Conservation (phyloP, 176 grass and related monocot species). For the Avena insularis region DNA sequence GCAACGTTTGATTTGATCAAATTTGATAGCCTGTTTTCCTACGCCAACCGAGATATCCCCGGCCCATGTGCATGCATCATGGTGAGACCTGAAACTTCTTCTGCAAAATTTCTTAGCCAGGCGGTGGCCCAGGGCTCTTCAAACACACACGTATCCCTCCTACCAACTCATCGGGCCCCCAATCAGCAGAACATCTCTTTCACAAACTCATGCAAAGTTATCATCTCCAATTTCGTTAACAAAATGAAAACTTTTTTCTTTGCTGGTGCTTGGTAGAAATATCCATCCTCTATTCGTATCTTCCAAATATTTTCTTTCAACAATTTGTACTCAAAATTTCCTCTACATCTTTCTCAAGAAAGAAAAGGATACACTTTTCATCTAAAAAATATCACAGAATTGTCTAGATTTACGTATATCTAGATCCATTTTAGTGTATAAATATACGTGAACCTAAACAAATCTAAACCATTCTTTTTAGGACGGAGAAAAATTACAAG, state of each 20-base stretch:
- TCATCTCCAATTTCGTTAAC: neutral
- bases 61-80: slow-evolving; percentile 13
- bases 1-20: neutral
- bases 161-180: neutral
- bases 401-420: too few relatives aligned
- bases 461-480: too few relatives aligned
- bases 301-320: neutral
- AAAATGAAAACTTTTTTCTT: neutral
- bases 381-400: too few relatives aligned
- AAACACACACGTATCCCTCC: neutral
- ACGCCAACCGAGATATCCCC: neutral
- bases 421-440: too few relatives aligned
- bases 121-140: neutral
- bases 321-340: neutral
- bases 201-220: neutral
- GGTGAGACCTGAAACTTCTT: neutral
- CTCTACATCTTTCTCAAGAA: neutral
- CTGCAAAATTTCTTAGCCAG: neutral
- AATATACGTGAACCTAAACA: too few relatives aligned
- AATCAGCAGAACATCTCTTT: neutral
- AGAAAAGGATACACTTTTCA: neutral
- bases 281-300: neutral
- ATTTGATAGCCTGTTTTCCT: neutral
- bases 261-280: neutral
- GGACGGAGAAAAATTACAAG: too few relatives aligned